Evolutionary conservation across 2,329 filamentous ascomycete genomes (phyloP), one percentile per base, ranked within the genome.

Genomic region (Ophiosphaerella herpotricha): DNA sequence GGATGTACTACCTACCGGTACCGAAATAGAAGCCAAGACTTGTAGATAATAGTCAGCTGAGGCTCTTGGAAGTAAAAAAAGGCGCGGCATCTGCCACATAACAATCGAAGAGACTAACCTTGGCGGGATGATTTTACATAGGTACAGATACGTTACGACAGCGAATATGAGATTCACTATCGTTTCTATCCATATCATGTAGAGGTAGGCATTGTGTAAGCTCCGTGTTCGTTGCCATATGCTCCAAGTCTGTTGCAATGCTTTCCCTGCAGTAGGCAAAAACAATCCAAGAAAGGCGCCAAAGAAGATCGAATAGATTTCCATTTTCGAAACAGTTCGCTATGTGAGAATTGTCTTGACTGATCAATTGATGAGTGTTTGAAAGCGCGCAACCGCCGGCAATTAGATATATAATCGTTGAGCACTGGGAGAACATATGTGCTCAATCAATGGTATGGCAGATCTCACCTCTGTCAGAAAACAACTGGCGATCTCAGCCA

Each of bases 111-210:
- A 12, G 11, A 47, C 55, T 32, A 44, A 73, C 57, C 73, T 76
- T 16, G 64, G 44, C 5, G 52, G 54, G 8, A 79, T 58, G 5
- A 71, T 52, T 0, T 66, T 72, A 35, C 73, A 60, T 0, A 80
- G 52, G 44, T 74, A 75, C 1, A 79, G 56, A 66, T 72, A 80
- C 4, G 67, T 74, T 2, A 77, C 50, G 8, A 78, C 58, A 5
- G 67, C 66, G 42, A 78, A 75, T 7, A 58, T 55, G 0, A 76
- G 21, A 43, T 75, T 78, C 9, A 74, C 74, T 1, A 67, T 4
- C 4, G 78, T 72, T 45, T 80, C 77, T 13, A 72, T 65, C 77
- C 78, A 80, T 7, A 80, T 64, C 77, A 79, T 63, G 47, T 67
- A 60, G 33, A 77, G 62, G 46, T 78, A 79, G 4, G 66, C 55